Evolutionary conservation across 768 basidiomycete species (phyloP).

Genomic region (Boletellus ananiceps): DNA sequence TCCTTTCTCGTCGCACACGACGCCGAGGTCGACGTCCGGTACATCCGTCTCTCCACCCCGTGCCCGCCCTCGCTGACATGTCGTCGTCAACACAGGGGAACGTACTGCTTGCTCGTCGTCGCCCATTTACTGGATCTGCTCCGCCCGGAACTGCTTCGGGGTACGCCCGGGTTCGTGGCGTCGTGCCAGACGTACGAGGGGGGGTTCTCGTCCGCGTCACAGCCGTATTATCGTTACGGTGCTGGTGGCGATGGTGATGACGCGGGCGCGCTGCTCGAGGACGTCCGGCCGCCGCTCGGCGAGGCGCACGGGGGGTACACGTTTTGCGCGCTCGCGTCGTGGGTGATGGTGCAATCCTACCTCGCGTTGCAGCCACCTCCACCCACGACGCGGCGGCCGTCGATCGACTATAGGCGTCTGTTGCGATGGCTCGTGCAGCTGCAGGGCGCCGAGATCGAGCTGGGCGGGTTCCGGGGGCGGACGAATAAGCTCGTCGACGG

Average conservation of each 20-base stretch:
- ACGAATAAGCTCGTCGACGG: slow-evolving; percentile 99
- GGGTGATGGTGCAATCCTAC: slow-evolving; percentile 70
- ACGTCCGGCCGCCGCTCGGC: slow-evolving; percentile 72
- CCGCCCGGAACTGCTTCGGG: slow-evolving; percentile 80
- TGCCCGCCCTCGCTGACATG: neutral
- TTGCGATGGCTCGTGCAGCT: slow-evolving; percentile 80
- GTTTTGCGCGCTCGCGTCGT: slow-evolving; percentile 85
- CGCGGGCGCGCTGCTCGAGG: slow-evolving; percentile 29
- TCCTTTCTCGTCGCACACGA: slow-evolving; percentile 86
- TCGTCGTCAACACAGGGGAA: slow-evolving; percentile 52
- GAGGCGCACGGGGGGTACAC: slow-evolving; percentile 99
- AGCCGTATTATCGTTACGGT: slow-evolving; percentile 47
- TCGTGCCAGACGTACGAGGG: slow-evolving; percentile 98
- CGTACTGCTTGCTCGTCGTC: slow-evolving; percentile 85
- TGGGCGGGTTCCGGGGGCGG: slow-evolving; percentile 89
- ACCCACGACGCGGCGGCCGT: slow-evolving; percentile 16
- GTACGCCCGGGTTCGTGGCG: slow-evolving; percentile 74
- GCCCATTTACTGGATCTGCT: slow-evolving; percentile 81
- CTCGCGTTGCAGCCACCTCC: slow-evolving; percentile 16
- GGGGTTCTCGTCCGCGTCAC: slow-evolving; percentile 80
- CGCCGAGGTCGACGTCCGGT: slow-evolving; percentile 94
- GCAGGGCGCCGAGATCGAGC: slow-evolving; percentile 78
- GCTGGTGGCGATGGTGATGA: too few species aligned
- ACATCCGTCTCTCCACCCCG: slow-evolving; percentile 13
- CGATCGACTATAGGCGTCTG: slow-evolving; percentile 56